Percentiles rank a stretch among this genome's conserved stretches.
phyloP scores from a whole-genome alignment of 805 yeast species.

The Diddensiella caesifluorescens region DNA sequence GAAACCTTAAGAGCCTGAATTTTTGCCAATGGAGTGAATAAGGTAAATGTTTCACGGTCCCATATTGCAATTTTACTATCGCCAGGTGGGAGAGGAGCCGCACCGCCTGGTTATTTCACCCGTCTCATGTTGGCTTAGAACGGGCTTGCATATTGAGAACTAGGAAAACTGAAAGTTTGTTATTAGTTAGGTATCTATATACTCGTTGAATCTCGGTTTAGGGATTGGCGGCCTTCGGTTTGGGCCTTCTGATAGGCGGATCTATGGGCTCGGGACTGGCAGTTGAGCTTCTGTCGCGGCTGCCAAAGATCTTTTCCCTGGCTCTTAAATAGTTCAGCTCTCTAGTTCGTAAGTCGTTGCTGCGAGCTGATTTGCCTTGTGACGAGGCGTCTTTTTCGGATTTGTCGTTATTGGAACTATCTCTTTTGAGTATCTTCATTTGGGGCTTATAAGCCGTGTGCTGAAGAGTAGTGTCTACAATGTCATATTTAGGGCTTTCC shows the following conservation, averaged over 20 bases:
- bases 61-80: no score
- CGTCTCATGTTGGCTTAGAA: no score
- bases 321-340: constrained; percentile 10
- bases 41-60: no score
- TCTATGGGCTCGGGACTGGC: constrained; percentile 6
- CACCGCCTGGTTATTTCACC: no score
- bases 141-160: no score
- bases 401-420: neutral
- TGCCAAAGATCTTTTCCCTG: constrained; percentile 19
- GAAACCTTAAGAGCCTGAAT: no score
- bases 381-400: neutral
- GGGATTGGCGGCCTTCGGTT: no score
- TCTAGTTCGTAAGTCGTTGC: constrained; percentile 1
- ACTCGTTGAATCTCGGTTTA: no score
- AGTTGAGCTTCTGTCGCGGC: constrained; percentile 3
- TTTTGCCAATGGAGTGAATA: no score
- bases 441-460: constrained; percentile 19
- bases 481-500: constrained; percentile 8
- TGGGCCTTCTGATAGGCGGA: neutral
- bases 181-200: no score
- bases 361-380: neutral
- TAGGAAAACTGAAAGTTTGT: no score
- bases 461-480: constrained; percentile 13
- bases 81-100: no score
- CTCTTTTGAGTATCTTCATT: constrained; percentile 18